Conservation (phyloP, 805 yeast species). For the Zygosaccharomyces bisporus region DNA sequence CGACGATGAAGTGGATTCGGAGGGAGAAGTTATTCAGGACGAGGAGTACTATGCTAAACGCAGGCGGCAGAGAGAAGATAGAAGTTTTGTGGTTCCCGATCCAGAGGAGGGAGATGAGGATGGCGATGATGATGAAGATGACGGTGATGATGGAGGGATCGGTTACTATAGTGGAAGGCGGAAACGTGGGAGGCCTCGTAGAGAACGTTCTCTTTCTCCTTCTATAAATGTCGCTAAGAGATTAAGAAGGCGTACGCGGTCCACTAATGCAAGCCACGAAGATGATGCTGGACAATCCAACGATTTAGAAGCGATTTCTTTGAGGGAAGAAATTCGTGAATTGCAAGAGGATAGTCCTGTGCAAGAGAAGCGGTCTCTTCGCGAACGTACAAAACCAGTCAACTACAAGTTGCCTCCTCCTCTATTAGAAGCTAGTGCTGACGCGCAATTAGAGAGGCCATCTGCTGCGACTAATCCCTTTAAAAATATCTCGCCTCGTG, state of each 20-base stretch:
- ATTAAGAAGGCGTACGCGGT: conserved; percentile 27
- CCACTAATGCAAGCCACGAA: conserved; percentile 28
- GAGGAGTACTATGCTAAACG: conserved; percentile 22
- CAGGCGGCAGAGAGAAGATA: conserved; percentile 24
- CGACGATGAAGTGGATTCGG: conserved; percentile 43
- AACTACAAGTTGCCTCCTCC: conserved; percentile 87
- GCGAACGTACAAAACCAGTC: conserved; percentile 69
- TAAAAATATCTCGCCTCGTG: conserved; percentile 32
- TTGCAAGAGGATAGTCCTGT: conserved; percentile 58
- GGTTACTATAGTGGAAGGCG: conserved; percentile 15
- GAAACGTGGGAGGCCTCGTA: conserved; percentile 11
- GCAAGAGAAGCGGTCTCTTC: conserved; percentile 48
- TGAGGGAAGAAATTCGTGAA: conserved; percentile 65
- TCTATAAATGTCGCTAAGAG: conserved; percentile 19
- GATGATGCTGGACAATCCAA: conserved; percentile 26
- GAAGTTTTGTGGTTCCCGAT: conserved; percentile 31
- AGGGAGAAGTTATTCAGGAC: conserved; percentile 24
- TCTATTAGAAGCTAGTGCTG: conserved; percentile 40
- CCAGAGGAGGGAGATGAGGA: conserved; percentile 34
- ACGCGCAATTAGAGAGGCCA: conserved; percentile 31
- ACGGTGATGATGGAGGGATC: conserved; percentile 20
- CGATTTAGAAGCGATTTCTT: conserved; percentile 32
- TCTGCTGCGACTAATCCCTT: conserved; percentile 11
- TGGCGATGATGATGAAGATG: conserved; percentile 22
- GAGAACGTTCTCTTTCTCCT: conserved; percentile 14